Conservation (phyloP, 2,329 filamentous ascomycete genomes). For the Ambrosiella beaveri region DNA sequence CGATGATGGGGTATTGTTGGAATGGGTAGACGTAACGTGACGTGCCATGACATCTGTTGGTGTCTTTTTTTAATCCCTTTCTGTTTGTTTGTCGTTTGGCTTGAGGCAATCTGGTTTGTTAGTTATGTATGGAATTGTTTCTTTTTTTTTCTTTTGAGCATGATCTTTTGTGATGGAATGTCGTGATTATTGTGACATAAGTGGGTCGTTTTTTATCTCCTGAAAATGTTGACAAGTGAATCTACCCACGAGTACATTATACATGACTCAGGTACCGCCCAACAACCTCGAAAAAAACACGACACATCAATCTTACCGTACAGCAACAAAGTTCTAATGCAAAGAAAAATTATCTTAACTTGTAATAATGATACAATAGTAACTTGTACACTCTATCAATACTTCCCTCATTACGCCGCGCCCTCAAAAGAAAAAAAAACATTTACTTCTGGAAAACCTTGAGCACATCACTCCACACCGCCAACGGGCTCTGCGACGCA, state of each 20-base stretch:
- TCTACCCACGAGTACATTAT: too few relatives aligned
- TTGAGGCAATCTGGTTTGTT: neutral
- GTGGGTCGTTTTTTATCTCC: neutral
- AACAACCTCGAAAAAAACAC: too few relatives aligned
- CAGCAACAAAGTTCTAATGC: too few relatives aligned
- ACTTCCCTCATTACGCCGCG: neutral
- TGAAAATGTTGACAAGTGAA: too few relatives aligned
- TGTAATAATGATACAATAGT: neutral
- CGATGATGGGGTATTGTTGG: too few relatives aligned
- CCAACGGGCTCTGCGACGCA: slow-evolving; percentile 84
- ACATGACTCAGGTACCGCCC: too few relatives aligned
- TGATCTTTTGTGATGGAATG: neutral
- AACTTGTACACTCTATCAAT: neutral
- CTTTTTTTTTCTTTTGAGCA: neutral
- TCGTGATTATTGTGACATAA: neutral
- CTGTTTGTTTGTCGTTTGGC: neutral
- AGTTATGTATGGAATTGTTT: neutral
- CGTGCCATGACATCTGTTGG: neutral
- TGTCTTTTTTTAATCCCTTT: neutral
- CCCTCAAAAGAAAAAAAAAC: neutral
- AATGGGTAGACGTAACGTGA: too few relatives aligned
- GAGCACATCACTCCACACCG: slow-evolving; percentile 88
- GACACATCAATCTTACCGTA: too few relatives aligned
- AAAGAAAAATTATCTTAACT: neutral
- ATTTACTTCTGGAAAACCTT: slow-evolving; percentile 50